Evolutionary conservation across 345 rosid species (phyloP), one percentile per base, ranked within the genome.

Genomic region (Bretschneidera sinensis): DNA sequence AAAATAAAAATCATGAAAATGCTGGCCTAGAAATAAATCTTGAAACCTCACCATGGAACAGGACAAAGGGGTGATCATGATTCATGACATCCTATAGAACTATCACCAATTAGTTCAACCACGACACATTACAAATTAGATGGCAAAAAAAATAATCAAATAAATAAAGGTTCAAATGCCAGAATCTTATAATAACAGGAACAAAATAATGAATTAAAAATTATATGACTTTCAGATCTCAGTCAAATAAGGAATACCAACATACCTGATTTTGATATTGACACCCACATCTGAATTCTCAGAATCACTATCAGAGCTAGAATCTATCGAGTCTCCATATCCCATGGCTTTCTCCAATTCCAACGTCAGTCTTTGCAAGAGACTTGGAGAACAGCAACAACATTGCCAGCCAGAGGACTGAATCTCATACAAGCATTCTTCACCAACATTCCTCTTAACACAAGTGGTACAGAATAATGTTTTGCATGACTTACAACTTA

Each of bases 401-500:
- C 99, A 91, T 63, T 79, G 77, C 99, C 97, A 94, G 39, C 87
- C 83, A 60, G 85, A 82, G 69, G 78, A 73, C 70, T 73, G 88
- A 60, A 67, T 79, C 80, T 78, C 79, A 54, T 76, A 71, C 79
- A 86, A 68, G 75, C 65, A 83, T 64, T 81, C 84, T 74, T 86
- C 95, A 57, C 95, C 89, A 47, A 91, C 64, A 74, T 94, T 94
- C 71, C 85, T 83, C 78, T 69, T 77, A 55, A 94, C 79, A 75
- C 99, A 94, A 58, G 65, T 77, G 59, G 70, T 66, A 70, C 99
- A 94, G 77, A 88, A 90, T 59, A 77, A 73, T 28, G 49, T 80
- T 68, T 81, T 81, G 69, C 99, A 94, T 24, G 96, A 88, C 59
- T 78, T 81, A 69, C 99, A 94, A 66, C 81, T 80, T 52, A 90